Conservation (phyloP, 2,329 filamentous ascomycete species). For the Penicillium palitans region DNA sequence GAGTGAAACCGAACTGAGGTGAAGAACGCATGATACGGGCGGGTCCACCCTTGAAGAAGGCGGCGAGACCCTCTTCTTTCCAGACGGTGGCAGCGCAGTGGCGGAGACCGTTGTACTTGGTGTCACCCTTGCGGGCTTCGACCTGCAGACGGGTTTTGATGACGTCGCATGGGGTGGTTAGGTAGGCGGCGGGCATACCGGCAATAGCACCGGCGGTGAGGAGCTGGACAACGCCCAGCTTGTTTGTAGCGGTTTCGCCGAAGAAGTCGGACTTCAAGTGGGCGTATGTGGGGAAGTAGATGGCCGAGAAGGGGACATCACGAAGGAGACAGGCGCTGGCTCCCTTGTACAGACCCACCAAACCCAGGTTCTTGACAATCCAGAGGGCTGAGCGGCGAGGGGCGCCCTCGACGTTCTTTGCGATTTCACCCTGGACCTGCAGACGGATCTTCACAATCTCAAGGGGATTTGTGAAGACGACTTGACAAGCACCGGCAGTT, state of each 20-base stretch:
- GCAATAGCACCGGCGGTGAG: conserved; percentile 92
- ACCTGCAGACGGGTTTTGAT: conserved; percentile 99
- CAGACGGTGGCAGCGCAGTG: conserved; percentile 82
- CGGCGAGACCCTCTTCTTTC: conserved; percentile 88
- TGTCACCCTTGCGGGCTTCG: conserved; percentile 93
- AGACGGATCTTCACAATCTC: conserved; percentile 99
- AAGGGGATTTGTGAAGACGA: conserved; percentile 96
- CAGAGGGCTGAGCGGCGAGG: conserved; percentile 93
- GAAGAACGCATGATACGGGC: conserved; percentile 93
- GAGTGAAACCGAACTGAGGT: conserved; percentile 96
- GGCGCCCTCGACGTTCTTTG: conserved; percentile 78
- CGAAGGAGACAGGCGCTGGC: conserved; percentile 91
- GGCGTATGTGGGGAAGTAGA: conserved; percentile 97
- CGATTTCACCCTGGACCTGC: conserved; percentile 93
- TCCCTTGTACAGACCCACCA: conserved; percentile 94
- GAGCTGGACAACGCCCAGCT: conserved; percentile 85
- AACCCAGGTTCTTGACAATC: conserved; percentile 93
- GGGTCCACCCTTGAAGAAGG: conserved; percentile 98
- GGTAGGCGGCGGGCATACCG: conserved; percentile 87
- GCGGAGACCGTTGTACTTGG: conserved; percentile 78
- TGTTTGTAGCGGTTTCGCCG: conserved; percentile 82
- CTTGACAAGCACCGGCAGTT: conserved; percentile 88
- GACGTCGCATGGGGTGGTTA: conserved; percentile 96
- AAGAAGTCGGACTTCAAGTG: conserved; percentile 94
- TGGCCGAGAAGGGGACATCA: conserved; percentile 96